phyloP scores from a whole-genome alignment of 2,329 filamentous ascomycete species.

The Rasamsonia emersonii region DNA sequence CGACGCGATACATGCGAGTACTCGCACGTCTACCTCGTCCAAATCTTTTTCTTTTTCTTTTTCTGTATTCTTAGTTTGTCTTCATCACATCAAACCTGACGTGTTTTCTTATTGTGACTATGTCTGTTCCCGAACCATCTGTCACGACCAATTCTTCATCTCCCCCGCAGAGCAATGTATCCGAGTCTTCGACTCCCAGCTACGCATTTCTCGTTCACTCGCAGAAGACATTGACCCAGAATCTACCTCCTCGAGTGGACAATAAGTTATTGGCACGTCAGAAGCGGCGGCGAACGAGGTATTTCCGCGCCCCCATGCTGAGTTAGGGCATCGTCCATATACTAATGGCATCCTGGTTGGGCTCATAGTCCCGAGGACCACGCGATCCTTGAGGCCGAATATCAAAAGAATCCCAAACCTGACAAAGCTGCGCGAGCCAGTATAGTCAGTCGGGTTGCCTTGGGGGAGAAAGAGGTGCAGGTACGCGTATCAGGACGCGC shows the following conservation, averaged over 20 bases:
- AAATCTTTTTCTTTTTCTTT: slow-evolving; percentile 8
- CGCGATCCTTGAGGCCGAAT: slow-evolving; percentile 76
- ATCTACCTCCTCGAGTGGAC: slow-evolving; percentile 49
- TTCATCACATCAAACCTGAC: slow-evolving; percentile 10
- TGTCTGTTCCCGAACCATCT: slow-evolving; percentile 29
- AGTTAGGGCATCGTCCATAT: slow-evolving; percentile 4
- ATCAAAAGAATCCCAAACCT: slow-evolving; percentile 76
- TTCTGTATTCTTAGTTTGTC: slow-evolving; percentile 9
- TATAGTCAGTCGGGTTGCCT: slow-evolving; percentile 74
- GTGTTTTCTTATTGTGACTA: slow-evolving; percentile 16
- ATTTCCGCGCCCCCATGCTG: too few relatives aligned
- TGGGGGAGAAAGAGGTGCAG: slow-evolving; percentile 95
- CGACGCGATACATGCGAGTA: slow-evolving; percentile 19
- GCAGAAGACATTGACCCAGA: slow-evolving; percentile 47
- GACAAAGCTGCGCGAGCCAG: slow-evolving; percentile 80
- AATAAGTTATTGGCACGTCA: slow-evolving; percentile 53
- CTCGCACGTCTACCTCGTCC: slow-evolving; percentile 9
- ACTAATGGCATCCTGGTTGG: slow-evolving; percentile 9
- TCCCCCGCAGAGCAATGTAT: slow-evolving; percentile 23
- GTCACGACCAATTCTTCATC: slow-evolving; percentile 22
- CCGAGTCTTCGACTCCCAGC: slow-evolving; percentile 26
- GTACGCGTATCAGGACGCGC: slow-evolving; percentile 50
- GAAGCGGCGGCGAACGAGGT: slow-evolving; percentile 56
- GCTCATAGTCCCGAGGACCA: slow-evolving; percentile 71
- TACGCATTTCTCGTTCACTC: slow-evolving; percentile 55